Evolutionary conservation across 768 basidiomycete genomes (phyloP), one percentile per base, ranked within the genome.

Genomic region (Leccinum subgranulosum): DNA sequence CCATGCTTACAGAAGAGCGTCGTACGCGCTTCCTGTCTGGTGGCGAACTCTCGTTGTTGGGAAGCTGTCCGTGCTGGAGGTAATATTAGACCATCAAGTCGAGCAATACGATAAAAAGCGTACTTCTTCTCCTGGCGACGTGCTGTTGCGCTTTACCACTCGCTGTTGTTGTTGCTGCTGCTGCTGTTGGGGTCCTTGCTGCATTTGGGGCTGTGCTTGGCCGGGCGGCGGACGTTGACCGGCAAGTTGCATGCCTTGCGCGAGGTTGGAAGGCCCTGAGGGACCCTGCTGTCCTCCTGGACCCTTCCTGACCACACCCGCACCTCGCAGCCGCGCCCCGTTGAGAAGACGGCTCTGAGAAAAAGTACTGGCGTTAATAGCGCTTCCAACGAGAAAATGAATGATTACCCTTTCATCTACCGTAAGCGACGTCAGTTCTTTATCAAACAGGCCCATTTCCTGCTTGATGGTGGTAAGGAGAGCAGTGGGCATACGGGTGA

Each of bases 51-150:
- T 83, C 83, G 29, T 66, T 82, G 47, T 78, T 78, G 21, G 78
- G 76, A 43, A 79, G 65, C 49, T 69, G 75, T 41, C 81, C 82
- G 56, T 81, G 80, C 80, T 81, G 61, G 39, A 46, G 17, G 43
- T 39, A 46, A 14, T 47, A 51, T 41, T 10, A 33, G 19, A 45
- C 17, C 19, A 52, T 63, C 36, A 60, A 36, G 34, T 15, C 15
- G 51, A 60, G 53, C 25, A 21, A 36, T n/a, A 4, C 53, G 41
- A 58, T 17, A 56, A 45, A 29, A 49, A 55, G 61, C 59, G 61
- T 61, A 85, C 84, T 65, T 85, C 85, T 70, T 85, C 85, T 34
- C 78, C 80, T 6, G 85, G 85, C 6, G 84, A 84, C 11, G 82
- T 85, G 66, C 83, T 86, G 60, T 73, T 84, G 60, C 85, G 77